A percentile compares a stretch with the other conserved stretches of the same genome.
Evolutionary conservation across 768 basidiomycete genomes (phyloP).

Genomic region (Lentinula edodes): DNA sequence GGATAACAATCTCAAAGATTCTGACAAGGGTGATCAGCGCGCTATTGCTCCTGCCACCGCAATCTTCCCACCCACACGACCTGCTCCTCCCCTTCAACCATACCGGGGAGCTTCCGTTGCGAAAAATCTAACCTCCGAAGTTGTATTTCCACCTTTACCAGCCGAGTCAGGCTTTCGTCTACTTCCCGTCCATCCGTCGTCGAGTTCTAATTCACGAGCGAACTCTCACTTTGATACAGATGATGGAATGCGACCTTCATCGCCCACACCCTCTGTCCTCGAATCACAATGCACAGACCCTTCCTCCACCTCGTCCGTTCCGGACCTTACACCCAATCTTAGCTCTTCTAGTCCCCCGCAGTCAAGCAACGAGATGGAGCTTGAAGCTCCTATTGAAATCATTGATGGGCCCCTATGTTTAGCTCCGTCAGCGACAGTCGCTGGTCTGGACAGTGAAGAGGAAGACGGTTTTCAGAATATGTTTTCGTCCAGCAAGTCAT

Average conservation of each 20-base stretch:
- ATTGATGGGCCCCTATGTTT: not conserved
- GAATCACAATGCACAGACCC: constrained; percentile 8
- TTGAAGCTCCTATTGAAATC: constrained; percentile 3
- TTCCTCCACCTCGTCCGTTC: constrained; percentile 39
- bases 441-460: constrained; percentile 11
- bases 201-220: constrained; percentile 11
- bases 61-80: constrained; percentile 47
- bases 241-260: constrained; percentile 7
- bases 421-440: constrained; percentile 9
- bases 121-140: constrained; percentile 45
- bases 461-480: constrained; percentile 18
- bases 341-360: constrained; percentile 62
- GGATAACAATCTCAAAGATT: constrained; percentile 15
- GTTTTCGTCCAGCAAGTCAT: constrained; percentile 25
- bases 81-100: constrained; percentile 64
- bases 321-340: constrained; percentile 57
- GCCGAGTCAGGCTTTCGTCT: constrained; percentile 38
- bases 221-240: constrained; percentile 19
- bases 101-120: constrained; percentile 45
- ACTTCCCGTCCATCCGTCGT: constrained; percentile 9
- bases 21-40: constrained; percentile 7
- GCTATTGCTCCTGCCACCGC: constrained; percentile 19
- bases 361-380: constrained; percentile 15
- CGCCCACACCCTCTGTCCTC: constrained; percentile 8
- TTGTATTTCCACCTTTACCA: constrained; percentile 73